Base-by-base conservation (phyloP, 2,329 filamentous ascomycete species). In the Xylariaceae sp. region DNA sequence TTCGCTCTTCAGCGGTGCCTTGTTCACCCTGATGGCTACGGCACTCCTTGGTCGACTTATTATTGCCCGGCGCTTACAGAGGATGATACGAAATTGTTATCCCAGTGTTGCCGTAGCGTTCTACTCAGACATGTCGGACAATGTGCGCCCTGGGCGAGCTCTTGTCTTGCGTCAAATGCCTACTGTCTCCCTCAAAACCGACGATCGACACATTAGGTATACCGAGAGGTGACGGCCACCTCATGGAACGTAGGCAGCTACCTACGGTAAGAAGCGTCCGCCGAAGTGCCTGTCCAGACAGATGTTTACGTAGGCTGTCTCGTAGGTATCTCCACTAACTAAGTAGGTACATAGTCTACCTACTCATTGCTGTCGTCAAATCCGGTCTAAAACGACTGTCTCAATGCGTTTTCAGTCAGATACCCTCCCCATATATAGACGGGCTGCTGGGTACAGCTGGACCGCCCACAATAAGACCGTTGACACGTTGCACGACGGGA, bases 401-500 rank as follows among this genome's bases (percentile, higher is more conserved):
- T 42, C 32, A 18, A 41, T 40, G 47, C 32, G 56, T 49, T 59
- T 57, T 36, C 36, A 49, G 34, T 48, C 19, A 52, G 29, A 52
- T 60, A 56, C 32, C 32, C 49, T 34, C 34, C 21, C 51, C 47
- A 56, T 48, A 56, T 18, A 43, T 29, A 15, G 16, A 36, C 26
- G 39, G 29, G 26, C 8, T 44, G 26, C 26, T 26, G 8, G 15
- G 50, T 7, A 26, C 41, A 43, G 41, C 41, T 43, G 48, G 56
- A 55, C 55, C 51, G 57, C 48, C 43, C 32, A 19, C 47, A 41
- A 57, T 59, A 62, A 59, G 58, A 58, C 62, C 56, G 61, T 60
- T 65, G 60, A 59, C 55, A 60, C 63, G 60, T 65, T 63, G 63
- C 62, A 64, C 61, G 51, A 57, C 53, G 46, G 49, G 49, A 58